Evolutionary conservation across 1,284 basidiomycete genomes (phyloP), one percentile per base, ranked within the genome.

Genomic region (Fomitopsis schrenkii): DNA sequence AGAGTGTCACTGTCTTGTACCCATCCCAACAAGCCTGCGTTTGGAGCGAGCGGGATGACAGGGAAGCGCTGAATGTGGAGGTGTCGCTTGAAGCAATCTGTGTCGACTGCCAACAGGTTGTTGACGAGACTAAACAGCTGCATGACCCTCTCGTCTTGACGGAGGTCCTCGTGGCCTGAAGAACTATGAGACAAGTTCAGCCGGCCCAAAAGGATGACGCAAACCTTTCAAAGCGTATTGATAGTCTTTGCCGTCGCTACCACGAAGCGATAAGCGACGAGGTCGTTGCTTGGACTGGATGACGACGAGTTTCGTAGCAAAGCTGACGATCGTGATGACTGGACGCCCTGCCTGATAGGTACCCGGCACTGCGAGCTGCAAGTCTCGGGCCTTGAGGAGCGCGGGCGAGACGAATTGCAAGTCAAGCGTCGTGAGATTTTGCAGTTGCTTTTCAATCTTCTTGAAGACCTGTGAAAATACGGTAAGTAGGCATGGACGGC

Each of bases 61-160:
- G 95, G 89, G 78, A 88, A 99, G 58, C 90, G 86, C 72, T 97
- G 96, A 59, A 99, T 97, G 72, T 95, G 94, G 54, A 99, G 82
- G 65, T 96, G 93, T 35, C 97, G 85, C 80, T 98, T 98, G 84
- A 98, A 98, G 72, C 93, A 95, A 72, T 94, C 89, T 22, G 95
- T 92, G 72, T 99, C 97, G 50, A 94, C 90, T 15, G 93, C 91
- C 22, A 99, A 85, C 0, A 99, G 79, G 1, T 94, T 98, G 75
- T 99, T 99, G 73, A 99, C 93, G 58, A 99, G 86, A 61, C 97
- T 94, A 76, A 99, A 99, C 12, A 99, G 83, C 75, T 99, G 97
- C 97, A 99, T 99, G 63, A 99, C 97, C 64, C 97, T 86, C 74
- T 99, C 97, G 74, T 99, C 97, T 77, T 99, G 97, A 58, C 97